Conservation (phyloP, 2,329 filamentous ascomycete species). For the Monilinia fructigena region DNA sequence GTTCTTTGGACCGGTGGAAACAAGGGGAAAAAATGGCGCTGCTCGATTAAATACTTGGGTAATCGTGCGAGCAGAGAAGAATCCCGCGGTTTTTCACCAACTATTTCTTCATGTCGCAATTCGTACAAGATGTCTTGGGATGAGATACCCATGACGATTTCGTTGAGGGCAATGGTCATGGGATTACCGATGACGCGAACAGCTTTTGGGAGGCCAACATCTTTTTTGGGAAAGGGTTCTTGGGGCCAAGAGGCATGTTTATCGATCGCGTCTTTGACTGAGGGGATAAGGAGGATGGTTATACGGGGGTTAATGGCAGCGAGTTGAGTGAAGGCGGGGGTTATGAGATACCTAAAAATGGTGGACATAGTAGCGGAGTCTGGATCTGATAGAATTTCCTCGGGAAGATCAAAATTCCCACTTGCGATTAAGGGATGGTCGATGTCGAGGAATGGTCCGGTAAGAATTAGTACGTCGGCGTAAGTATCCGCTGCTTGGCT, state of each 20-base stretch:
- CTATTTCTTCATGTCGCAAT: constrained; percentile 70
- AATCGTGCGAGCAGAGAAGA: constrained; percentile 54
- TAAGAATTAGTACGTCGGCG: constrained; percentile 76
- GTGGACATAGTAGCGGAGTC: constrained; percentile 79
- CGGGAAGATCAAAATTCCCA: constrained; percentile 74
- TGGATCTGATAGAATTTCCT: constrained; percentile 64
- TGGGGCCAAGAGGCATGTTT: constrained; percentile 88
- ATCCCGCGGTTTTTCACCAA: constrained; percentile 54
- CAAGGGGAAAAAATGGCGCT: constrained; percentile 86
- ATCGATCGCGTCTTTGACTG: constrained; percentile 75
- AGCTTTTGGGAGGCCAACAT: constrained; percentile 75
- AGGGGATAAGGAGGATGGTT: constrained; percentile 80
- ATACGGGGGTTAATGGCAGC: constrained; percentile 69
- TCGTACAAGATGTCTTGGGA: constrained; percentile 84
- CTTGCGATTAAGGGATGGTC: constrained; percentile 85
- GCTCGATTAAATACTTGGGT: constrained; percentile 77
- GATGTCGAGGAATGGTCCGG: constrained; percentile 85
- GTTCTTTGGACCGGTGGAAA: constrained; percentile 76
- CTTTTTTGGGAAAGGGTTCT: constrained; percentile 66
- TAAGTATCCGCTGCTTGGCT: constrained; percentile 70
- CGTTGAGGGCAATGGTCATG: constrained; percentile 85
- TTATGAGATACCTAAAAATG: constrained; percentile 79
- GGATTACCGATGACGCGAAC: constrained; percentile 83
- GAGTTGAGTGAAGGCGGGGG: constrained; percentile 69
- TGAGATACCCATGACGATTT: constrained; percentile 76